Percentiles rank a stretch among this genome's conserved stretches.
Evolutionary conservation across 1,284 basidiomycete genomes (phyloP).

Genomic region (Mycena sp.): DNA sequence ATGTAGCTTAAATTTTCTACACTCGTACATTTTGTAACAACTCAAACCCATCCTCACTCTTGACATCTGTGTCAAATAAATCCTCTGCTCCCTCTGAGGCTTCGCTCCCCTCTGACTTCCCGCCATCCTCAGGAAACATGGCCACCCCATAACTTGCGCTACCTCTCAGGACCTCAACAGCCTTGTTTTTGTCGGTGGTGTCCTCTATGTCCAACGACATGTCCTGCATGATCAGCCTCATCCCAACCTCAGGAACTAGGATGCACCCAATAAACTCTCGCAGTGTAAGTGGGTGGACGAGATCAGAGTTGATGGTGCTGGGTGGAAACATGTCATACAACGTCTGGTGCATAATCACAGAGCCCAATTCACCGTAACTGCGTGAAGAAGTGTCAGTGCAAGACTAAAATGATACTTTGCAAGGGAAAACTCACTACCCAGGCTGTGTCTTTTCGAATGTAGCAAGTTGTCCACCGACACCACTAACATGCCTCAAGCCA

Average conservation of each 20-base stretch:
- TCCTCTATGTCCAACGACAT: conserved; percentile 49
- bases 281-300: conserved; percentile 67
- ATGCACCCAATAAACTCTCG: conserved; percentile 76
- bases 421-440: neutral
- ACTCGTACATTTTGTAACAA: no score
- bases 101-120: conserved; percentile 55
- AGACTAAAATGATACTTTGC: no score
- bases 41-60: no score
- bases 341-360: conserved; percentile 77
- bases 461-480: conserved; percentile 69
- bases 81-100: no score
- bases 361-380: conserved; percentile 84
- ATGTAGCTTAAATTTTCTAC: no score
- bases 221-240: conserved; percentile 78
- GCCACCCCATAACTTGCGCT: conserved; percentile 79
- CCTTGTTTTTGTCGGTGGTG: conserved; percentile 44
- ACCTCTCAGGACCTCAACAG: conserved; percentile 68
- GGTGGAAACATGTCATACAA: conserved; percentile 78
- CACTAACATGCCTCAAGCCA: conserved; percentile 48
- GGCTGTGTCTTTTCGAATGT: conserved; percentile 68
- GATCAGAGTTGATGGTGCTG: conserved; percentile 53
- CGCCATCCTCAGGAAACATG: conserved; percentile 74
- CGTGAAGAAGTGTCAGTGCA: no score
- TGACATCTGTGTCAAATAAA: no score
- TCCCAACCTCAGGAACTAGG: conserved; percentile 78